phyloP scores from a whole-genome alignment of 2,329 filamentous ascomycete genomes.

The Pestalotiopsis sp. region DNA sequence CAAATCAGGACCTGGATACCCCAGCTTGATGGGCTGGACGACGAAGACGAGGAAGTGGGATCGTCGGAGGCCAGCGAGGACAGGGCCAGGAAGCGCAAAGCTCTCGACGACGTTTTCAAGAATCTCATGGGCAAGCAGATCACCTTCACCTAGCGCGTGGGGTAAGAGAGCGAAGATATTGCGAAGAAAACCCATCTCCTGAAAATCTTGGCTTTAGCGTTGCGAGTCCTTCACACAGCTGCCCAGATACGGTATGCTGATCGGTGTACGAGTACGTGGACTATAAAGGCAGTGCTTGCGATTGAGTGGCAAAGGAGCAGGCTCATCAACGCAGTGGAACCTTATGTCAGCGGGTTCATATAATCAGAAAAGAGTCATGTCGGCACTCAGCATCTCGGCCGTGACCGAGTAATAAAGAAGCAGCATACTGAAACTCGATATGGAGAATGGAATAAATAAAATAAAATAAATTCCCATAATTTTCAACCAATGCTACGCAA shows the following conservation, averaged over 20 bases:
- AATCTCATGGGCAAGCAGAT: conserved; percentile 75
- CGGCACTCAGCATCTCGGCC: not conserved
- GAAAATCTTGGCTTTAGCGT: not conserved
- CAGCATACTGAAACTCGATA: not conserved
- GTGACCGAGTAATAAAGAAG: not conserved
- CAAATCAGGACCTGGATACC: conserved; percentile 81
- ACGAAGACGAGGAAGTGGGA: conserved; percentile 50
- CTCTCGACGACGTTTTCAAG: conserved; percentile 77
- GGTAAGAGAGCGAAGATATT: conserved; percentile 5
- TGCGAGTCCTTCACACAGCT: not conserved
- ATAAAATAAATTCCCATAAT: not conserved
- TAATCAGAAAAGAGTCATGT: not conserved
- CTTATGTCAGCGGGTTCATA: not conserved
- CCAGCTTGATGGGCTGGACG: conserved; percentile 51
- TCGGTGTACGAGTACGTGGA: not conserved
- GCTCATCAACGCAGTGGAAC: not conserved
- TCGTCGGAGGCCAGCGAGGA: conserved; percentile 40
- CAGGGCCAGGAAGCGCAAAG: conserved; percentile 72
- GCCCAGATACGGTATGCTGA: not conserved
- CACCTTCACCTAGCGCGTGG: conserved; percentile 51
- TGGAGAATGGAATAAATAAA: too few species aligned
- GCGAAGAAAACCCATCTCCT: not conserved
- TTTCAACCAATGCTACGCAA: not conserved
- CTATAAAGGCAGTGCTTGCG: not conserved
- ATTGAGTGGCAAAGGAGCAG: too few species aligned